Percentiles rank a stretch among this genome's conserved stretches.
Evolutionary conservation across 2,329 filamentous ascomycete genomes (phyloP).

Genomic region (Alternaria triticina): DNA sequence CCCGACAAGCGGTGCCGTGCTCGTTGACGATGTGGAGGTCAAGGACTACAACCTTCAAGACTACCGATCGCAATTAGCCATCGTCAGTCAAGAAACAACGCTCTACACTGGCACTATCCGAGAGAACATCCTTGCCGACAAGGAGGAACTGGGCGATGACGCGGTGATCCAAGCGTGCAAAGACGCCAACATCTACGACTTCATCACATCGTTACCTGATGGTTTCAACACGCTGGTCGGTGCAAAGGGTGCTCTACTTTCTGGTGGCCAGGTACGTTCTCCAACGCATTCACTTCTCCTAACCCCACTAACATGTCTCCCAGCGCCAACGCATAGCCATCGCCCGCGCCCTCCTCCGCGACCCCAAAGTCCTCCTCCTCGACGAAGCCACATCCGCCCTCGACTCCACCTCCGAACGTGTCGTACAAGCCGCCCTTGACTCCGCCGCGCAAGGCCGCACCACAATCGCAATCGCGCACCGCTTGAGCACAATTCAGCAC

Average conservation of each 20-base stretch:
- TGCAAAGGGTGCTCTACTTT: constrained; percentile 70
- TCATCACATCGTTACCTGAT: constrained; percentile 57
- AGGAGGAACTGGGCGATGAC: constrained; percentile 72
- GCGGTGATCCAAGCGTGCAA: constrained; percentile 79
- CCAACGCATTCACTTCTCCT: too few species aligned
- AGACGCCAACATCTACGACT: constrained; percentile 58
- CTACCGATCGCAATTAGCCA: constrained; percentile 82
- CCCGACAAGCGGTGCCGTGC: constrained; percentile 78
- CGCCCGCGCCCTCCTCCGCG: constrained; percentile 86
- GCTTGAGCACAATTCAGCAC: constrained; percentile 90
- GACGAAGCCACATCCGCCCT: constrained; percentile 49
- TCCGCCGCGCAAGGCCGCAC: constrained; percentile 83
- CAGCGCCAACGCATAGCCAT: constrained; percentile 95
- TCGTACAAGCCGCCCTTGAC: constrained; percentile 82
- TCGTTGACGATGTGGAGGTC: constrained; percentile 83
- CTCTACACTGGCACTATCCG: constrained; percentile 90
- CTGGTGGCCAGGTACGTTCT: constrained; percentile 66
- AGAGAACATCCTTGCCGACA: constrained; percentile 77
- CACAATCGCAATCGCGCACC: constrained; percentile 94
- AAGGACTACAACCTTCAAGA: constrained; percentile 77
- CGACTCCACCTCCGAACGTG: constrained; percentile 64
- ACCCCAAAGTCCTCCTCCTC: constrained; percentile 78
- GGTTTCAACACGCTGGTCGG: constrained; percentile 87
- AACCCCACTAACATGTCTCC: background rate
- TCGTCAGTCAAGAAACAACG: constrained; percentile 96